Conservation (phyloP, 2,329 filamentous ascomycete genomes). For the Ceratocystis eucalypticola region DNA sequence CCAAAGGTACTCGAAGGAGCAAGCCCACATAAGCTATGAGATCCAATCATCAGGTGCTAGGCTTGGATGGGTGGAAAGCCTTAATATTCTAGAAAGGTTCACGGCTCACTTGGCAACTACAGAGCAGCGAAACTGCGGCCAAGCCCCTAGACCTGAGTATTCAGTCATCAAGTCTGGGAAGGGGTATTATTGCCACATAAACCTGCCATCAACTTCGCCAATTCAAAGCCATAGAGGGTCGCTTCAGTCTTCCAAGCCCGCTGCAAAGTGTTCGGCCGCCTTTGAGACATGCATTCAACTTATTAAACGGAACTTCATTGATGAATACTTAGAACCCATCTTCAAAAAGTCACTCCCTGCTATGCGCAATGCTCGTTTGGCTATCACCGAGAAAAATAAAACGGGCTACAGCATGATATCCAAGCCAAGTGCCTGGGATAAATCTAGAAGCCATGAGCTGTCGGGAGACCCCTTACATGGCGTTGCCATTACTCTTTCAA, state of each 20-base stretch:
- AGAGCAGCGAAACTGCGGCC: slow-evolving; percentile 30
- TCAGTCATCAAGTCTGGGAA: slow-evolving; percentile 42
- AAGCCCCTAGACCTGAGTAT: slow-evolving; percentile 40
- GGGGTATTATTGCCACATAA: slow-evolving; percentile 62
- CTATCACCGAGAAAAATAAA: slow-evolving; percentile 65
- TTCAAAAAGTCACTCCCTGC: slow-evolving; percentile 58
- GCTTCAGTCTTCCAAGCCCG: slow-evolving; percentile 52
- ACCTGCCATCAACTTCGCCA: slow-evolving; percentile 62
- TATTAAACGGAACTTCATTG: slow-evolving; percentile 50
- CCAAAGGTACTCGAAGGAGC: neutral
- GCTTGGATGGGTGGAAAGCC: slow-evolving; percentile 62
- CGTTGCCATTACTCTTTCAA: slow-evolving; percentile 45
- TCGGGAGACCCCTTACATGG: slow-evolving; percentile 23
- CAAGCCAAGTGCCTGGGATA: slow-evolving; percentile 64
- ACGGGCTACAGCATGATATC: slow-evolving; percentile 61
- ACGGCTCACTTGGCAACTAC: slow-evolving; percentile 44
- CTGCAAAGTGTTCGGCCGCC: slow-evolving; percentile 79
- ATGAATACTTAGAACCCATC: slow-evolving; percentile 60
- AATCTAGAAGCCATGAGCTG: slow-evolving; percentile 31
- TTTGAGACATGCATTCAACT: slow-evolving; percentile 68
- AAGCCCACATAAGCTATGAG: slow-evolving; percentile 38
- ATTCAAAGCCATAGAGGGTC: slow-evolving; percentile 52
- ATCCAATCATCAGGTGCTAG: slow-evolving; percentile 59
- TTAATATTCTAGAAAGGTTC: slow-evolving; percentile 60
- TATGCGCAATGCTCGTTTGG: slow-evolving; percentile 78